These are phyloP conservation scores for Fraxinus greggii DNA, from an alignment of 305 asterid genomes.

Conservation along the genomic window DNA sequence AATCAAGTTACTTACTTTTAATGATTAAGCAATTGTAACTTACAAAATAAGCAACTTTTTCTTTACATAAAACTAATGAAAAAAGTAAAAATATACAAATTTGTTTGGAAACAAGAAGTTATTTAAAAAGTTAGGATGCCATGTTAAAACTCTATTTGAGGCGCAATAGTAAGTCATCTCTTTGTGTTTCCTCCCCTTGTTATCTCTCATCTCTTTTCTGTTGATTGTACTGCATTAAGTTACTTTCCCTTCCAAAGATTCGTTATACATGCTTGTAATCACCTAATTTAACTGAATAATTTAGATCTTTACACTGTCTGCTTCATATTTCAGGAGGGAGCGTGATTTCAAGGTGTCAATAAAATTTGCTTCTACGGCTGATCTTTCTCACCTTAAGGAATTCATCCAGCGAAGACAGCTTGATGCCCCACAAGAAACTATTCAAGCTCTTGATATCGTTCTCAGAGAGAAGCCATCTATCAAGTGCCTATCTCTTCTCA, in stretches of 20 bases:
- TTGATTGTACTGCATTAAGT: too few relatives aligned
- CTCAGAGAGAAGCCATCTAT: conserved; percentile 53
- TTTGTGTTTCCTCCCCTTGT: neutral
- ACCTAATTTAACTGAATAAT: neutral
- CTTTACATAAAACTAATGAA: neutral
- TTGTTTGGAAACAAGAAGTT: neutral
- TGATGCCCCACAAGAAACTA: conserved; percentile 65
- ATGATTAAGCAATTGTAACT: neutral
- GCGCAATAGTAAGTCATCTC: neutral
- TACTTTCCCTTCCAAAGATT: neutral
- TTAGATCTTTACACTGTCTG: neutral
- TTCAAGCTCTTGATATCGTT: conserved; percentile 76
- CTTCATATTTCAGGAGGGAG: conserved; percentile 46
- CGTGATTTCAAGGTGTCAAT: conserved; percentile 52
- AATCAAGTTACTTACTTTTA: neutral
- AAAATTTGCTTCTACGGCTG: conserved; percentile 62
- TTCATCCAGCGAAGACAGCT: conserved; percentile 49
- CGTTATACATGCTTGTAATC: neutral
- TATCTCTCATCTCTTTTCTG: neutral
- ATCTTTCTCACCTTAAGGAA: conserved; percentile 47
- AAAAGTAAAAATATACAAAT: too few relatives aligned
- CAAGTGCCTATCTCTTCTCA: conserved; percentile 15
- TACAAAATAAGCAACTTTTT: neutral
- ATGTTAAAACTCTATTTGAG: neutral
- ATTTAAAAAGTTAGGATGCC: neutral